A percentile compares a stretch with the other conserved stretches of the same genome.
These are phyloP conservation scores for Drechslerella coelobrocha DNA, from an alignment of 2,329 filamentous ascomycete species.

Conservation along the genomic window DNA sequence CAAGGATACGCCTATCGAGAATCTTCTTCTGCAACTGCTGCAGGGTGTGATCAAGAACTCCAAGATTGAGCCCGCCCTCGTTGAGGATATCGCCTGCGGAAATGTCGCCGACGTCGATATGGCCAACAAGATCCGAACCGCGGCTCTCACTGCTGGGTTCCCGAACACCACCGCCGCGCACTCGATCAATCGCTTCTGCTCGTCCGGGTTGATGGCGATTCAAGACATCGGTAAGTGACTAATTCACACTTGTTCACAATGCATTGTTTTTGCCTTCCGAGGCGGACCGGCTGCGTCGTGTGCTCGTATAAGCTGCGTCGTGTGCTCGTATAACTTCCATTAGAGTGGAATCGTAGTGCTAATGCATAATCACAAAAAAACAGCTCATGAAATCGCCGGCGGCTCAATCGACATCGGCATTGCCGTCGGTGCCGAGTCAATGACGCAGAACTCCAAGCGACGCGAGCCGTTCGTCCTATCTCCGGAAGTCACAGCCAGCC, in stretches of 20 bases:
- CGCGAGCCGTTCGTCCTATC: slow-evolving; percentile 74
- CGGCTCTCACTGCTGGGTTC: slow-evolving; percentile 87
- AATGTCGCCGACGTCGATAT: slow-evolving; percentile 90
- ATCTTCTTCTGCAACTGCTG: slow-evolving; percentile 80
- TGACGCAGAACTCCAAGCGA: slow-evolving; percentile 76
- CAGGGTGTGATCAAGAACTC: slow-evolving; percentile 71
- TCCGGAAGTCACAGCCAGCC: slow-evolving; percentile 72
- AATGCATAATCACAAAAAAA: neutral
- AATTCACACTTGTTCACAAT: neutral
- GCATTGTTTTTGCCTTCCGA: neutral
- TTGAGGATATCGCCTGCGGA: slow-evolving; percentile 90
- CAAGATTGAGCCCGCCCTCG: slow-evolving; percentile 77
- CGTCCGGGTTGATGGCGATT: slow-evolving; percentile 90
- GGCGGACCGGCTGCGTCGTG: no score
- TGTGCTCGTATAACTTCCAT: no score
- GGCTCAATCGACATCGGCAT: slow-evolving; percentile 87
- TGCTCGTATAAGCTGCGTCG: neutral
- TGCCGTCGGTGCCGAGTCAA: slow-evolving; percentile 85
- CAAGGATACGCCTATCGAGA: slow-evolving; percentile 92
- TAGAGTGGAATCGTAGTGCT: neutral
- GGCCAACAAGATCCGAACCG: slow-evolving; percentile 88
- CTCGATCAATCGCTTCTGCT: slow-evolving; percentile 94
- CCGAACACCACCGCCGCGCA: slow-evolving; percentile 85
- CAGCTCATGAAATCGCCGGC: slow-evolving; percentile 74
- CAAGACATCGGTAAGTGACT: slow-evolving; percentile 74